Conservation (phyloP, 805 yeast species). For the Zygoascus tannicola region DNA sequence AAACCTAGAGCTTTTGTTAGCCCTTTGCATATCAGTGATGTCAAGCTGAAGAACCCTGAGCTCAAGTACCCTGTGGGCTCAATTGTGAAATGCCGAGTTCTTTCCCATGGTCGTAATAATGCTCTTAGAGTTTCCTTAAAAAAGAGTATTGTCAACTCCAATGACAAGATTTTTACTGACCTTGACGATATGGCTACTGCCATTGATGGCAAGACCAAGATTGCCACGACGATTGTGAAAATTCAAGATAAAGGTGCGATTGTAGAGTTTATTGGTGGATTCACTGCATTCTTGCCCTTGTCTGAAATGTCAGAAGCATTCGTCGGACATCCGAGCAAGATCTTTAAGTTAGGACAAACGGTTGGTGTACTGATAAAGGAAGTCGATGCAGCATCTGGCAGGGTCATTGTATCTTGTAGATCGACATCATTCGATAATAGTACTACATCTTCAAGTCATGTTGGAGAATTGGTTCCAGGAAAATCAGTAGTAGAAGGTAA, state of each 20-base stretch:
- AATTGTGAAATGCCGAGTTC: conserved; percentile 43
- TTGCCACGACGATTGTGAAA: conserved; percentile 65
- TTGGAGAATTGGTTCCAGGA: background rate
- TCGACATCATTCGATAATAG: conserved; percentile 34
- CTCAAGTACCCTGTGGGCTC: conserved; percentile 81
- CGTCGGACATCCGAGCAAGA: conserved; percentile 67
- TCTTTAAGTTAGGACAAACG: conserved; percentile 76
- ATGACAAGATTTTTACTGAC: conserved; percentile 30
- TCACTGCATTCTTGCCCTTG: conserved; percentile 75
- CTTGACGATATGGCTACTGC: conserved; percentile 33
- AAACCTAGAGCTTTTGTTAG: conserved; percentile 64
- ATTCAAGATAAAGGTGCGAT: conserved; percentile 72
- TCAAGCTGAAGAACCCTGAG: conserved; percentile 79
- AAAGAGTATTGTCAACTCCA: conserved; percentile 63
- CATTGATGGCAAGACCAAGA: conserved; percentile 44
- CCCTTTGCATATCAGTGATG: conserved; percentile 70
- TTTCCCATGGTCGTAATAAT: conserved; percentile 29
- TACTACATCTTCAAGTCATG: background rate
- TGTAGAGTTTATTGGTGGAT: conserved; percentile 70
- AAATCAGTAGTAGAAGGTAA: conserved; percentile 40
- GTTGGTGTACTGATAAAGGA: conserved; percentile 51
- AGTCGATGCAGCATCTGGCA: conserved; percentile 43
- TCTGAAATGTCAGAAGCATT: conserved; percentile 85
- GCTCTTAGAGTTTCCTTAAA: conserved; percentile 62
- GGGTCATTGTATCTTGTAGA: conserved; percentile 66